Evolutionary conservation across 345 rosid species (phyloP), one percentile per base, ranked within the genome.

Genomic region (Ailanthus altissimus): DNA sequence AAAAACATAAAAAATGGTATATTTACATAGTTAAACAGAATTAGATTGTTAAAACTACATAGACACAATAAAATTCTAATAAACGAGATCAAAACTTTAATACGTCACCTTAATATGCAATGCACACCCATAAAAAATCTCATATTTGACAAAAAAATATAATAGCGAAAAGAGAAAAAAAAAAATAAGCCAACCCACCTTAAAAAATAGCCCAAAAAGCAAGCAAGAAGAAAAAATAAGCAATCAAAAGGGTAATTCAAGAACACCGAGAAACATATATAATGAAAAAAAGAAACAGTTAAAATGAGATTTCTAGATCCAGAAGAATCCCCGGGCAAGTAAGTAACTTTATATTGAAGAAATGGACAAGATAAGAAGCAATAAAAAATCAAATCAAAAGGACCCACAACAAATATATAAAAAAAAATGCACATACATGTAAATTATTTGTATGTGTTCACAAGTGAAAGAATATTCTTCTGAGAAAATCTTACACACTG

Each of bases 181-280:
- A 60, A 47, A 49, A 6, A 15, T 49, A 15, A 28, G 49, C 67
- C 58, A 73, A 46, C 56, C 45, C 68, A 46, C 56, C 32, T 73
- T 16, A 28, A 20, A 73, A 60, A 73, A 59, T 43, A 45, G 36
- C 21, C 26, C 51, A 43, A 18, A 25, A 59, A 45, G 12, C 38
- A 32, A 32, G 38, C 38, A 32, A 32, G 38, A 32, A 32, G 3
- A 32, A 32, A 32, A 32, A 32, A 32, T 3, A 32, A 32, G 38
- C 3, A 32, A 32, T 32, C 38, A 32, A 32, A 32, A 32, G 38
- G 38, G 38, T 3, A 32, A 32, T 32, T 3, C 38, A 32, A 32
- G 38, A 32, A 32, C 2, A 32, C 38, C 38, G 3, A 32, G 38
- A 32, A 3, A 3, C 38, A 3, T 32, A 32, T 32, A 32, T 32